A percentile compares a stretch with the other conserved stretches of the same genome.
Conservation (phyloP, 441 rosid genomes). For the Capsella rubella region DNA sequence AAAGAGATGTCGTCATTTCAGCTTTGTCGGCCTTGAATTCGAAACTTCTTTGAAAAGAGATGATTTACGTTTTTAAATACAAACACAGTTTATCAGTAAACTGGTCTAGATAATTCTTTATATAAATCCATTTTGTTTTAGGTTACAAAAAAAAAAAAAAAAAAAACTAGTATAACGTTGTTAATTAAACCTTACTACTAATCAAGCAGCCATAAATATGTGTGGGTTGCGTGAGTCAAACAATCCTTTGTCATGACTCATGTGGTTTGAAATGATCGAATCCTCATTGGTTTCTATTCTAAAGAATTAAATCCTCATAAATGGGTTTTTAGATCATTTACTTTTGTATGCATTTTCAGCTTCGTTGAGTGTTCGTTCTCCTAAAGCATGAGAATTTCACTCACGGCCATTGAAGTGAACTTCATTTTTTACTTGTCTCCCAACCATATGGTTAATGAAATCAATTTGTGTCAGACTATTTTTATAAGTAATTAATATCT, state of each 20-base stretch:
- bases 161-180: not conserved
- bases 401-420: not conserved
- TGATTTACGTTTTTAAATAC: not conserved
- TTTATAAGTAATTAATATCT: too few species aligned
- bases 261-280: slow-evolving; percentile 13
- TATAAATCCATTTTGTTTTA: too few species aligned
- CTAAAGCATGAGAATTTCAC: slow-evolving; percentile 8
- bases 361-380: not conserved
- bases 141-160: too few species aligned
- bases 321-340: slow-evolving; percentile 19
- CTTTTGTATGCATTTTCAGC: slow-evolving; percentile 6
- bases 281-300: slow-evolving; percentile 2
- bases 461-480: not conserved
- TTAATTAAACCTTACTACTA: slow-evolving; percentile 13
- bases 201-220: slow-evolving; percentile 34
- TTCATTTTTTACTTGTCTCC: not conserved
- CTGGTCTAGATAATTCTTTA: not conserved
- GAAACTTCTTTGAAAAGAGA: not conserved
- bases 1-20: not conserved
- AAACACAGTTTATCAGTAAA: not conserved
- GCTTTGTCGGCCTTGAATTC: not conserved
- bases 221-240: slow-evolving; percentile 31
- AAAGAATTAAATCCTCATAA: slow-evolving; percentile 22
- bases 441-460: not conserved
- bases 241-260: slow-evolving; percentile 19